Base-by-base conservation (phyloP, 2,329 filamentous ascomycete genomes). In the Rachicladosporium sp. region DNA sequence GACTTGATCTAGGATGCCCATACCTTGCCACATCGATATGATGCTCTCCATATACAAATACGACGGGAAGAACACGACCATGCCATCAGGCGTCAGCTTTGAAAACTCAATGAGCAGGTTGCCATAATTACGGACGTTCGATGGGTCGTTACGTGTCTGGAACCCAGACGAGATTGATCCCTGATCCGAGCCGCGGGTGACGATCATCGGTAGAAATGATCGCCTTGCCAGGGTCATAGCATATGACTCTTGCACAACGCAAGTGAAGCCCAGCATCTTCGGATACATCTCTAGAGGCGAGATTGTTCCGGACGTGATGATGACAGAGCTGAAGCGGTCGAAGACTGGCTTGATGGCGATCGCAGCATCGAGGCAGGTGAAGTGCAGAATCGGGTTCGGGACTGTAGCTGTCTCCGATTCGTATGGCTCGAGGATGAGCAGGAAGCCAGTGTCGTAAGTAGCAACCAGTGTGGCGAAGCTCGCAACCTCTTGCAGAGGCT, bases 41-140 rank as follows among this genome's bases (percentile, higher is more conserved):
- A 96, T 96, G 38, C 82, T 91, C 59, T 98, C 91, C 91, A 98
- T 96, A 66, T 98, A 98, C 1, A 98, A 73, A 54, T 98, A 98
- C 0, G 87, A 94, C 0, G 91, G 93, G 59, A 98, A 98, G 69
- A 98, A 98, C 31, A 98, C 91, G n/a, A 98, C 91, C 61, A 98
- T 80, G 23, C 91, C 91, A 54, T 98, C 91, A 0, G 91, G 93
- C 0, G 91, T 98, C 48, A 96, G 80, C 60, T 89, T 93, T 39
- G 87, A 84, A 58, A 98, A 96, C 58, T 98, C 91, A 6, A 88
- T 91, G 27, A 98, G 69, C 2, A 98, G 71, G 47, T 81, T 91
- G 33, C 91, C 93, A 52, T 95, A 98, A 60, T 98, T 98, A 35
- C 91, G 78, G 21, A 98, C 87, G n/a, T 96, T 89, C 46, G 84